Evolutionary conservation across 1,139 yeast genomes (phyloP).

Genomic region (Pichia sp.): DNA sequence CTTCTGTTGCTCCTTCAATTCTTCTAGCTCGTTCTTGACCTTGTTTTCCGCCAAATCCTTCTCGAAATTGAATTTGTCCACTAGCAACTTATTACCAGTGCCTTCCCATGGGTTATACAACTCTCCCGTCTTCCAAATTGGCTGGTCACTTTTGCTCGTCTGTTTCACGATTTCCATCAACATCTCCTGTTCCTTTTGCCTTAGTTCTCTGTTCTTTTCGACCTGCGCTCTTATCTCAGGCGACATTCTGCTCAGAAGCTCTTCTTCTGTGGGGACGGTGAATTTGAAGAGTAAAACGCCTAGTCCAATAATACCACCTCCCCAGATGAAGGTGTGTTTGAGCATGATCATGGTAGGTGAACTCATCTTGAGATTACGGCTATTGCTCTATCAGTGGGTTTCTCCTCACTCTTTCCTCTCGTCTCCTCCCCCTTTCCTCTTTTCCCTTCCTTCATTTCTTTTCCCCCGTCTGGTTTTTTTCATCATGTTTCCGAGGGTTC

Average conservation of each 20-base stretch:
- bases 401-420: no score
- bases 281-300: slow-evolving; percentile 63
- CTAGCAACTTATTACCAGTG: slow-evolving; percentile 31
- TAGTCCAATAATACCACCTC: slow-evolving; percentile 53
- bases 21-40: slow-evolving; percentile 38
- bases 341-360: slow-evolving; percentile 12
- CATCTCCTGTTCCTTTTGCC: slow-evolving; percentile 59
- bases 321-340: slow-evolving; percentile 30
- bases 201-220: slow-evolving; percentile 53
- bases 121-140: slow-evolving; percentile 74
- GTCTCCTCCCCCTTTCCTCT: no score
- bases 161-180: slow-evolving; percentile 55
- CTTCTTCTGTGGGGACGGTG: slow-evolving; percentile 79
- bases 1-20: slow-evolving; percentile 32
- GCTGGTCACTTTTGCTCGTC: slow-evolving; percentile 60
- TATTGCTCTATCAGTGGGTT: no score
- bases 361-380: slow-evolving; percentile 3
- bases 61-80: slow-evolving; percentile 43
- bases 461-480: no score
- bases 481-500: no score
- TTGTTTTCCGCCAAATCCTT: slow-evolving; percentile 36
- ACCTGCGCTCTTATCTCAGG: slow-evolving; percentile 79
- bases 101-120: slow-evolving; percentile 55
- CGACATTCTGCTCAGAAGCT: slow-evolving; percentile 62
- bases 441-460: no score